Conservation (phyloP, 371 early-diverging fungal species). For the Mucor piriformis region DNA sequence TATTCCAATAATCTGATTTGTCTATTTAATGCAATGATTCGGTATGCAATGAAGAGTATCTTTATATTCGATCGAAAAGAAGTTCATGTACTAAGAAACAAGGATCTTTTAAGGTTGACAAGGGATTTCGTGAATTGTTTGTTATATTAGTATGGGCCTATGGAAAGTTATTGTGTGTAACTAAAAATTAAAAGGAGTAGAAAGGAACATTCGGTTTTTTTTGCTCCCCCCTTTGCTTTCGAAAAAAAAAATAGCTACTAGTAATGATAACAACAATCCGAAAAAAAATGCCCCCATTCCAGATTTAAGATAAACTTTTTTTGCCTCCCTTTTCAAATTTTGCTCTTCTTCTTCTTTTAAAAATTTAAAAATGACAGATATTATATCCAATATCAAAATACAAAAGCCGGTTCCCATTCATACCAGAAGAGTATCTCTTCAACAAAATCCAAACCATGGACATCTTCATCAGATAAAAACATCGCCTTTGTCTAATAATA, state of each 20-base stretch:
- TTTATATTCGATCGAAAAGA: background rate
- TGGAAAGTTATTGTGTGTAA: background rate
- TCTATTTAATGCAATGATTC: background rate
- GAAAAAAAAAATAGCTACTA: background rate
- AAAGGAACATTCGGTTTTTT: background rate
- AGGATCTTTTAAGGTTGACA: background rate
- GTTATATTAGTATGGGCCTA: background rate
- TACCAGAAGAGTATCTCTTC: background rate
- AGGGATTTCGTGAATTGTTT: background rate
- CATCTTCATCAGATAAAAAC: background rate
- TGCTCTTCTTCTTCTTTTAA: background rate
- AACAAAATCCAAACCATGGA: background rate
- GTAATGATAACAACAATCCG: slow-evolving; percentile 1
- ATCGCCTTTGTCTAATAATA: background rate
- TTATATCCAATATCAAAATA: background rate
- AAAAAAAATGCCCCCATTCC: background rate
- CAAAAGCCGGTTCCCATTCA: slow-evolving; percentile 18
- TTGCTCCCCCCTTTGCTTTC: background rate
- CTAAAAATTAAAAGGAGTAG: background rate
- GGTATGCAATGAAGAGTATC: background rate
- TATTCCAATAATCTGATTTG: background rate
- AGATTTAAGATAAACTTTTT: background rate
- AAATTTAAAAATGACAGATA: background rate
- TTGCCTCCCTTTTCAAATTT: background rate
- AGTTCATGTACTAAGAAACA: background rate